phyloP scores from a whole-genome alignment of 2,329 filamentous ascomycete genomes.

The Hypoxylon sp. region DNA sequence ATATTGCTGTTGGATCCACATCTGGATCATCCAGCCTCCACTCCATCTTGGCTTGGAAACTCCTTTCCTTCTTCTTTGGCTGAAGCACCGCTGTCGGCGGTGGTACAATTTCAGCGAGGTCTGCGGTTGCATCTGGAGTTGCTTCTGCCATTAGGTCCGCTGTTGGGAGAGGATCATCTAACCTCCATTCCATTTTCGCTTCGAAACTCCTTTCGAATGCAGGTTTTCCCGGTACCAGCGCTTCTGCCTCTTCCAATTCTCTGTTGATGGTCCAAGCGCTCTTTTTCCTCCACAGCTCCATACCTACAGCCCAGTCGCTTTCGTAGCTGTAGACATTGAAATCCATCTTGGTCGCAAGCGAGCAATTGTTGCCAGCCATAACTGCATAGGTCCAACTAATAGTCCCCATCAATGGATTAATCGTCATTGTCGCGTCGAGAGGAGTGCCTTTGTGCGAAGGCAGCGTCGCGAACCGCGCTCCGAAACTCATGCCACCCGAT shows the following conservation, averaged over 20 bases:
- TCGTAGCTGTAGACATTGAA: constrained; percentile 99
- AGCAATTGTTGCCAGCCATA: constrained; percentile 83
- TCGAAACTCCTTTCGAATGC: constrained; percentile 60
- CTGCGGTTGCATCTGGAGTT: constrained; percentile 9
- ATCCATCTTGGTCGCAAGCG: constrained; percentile 90
- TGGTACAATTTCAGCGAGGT: constrained; percentile 29
- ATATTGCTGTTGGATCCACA: constrained; percentile 37
- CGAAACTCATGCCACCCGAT: constrained; percentile 89
- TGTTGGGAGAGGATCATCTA: constrained; percentile 55
- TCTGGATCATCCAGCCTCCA: constrained; percentile 61
- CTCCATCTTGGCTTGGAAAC: constrained; percentile 67
- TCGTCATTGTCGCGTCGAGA: constrained; percentile 90
- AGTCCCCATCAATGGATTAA: constrained; percentile 95
- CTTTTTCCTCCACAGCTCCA: constrained; percentile 88
- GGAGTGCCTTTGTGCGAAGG: constrained; percentile 86
- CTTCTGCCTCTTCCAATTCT: constrained; percentile 47
- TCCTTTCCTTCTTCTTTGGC: constrained; percentile 56
- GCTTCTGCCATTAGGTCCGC: constrained; percentile 1
- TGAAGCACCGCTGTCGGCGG: constrained; percentile 22
- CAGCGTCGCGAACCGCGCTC: constrained; percentile 89
- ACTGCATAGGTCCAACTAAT: constrained; percentile 93
- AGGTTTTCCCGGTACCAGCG: constrained; percentile 32
- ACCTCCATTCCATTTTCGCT: constrained; percentile 64
- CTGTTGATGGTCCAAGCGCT: constrained; percentile 57
- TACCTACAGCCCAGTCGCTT: constrained; percentile 90